Conservation (phyloP, 2,329 filamentous ascomycete species). For the Aspergillus brunneoviolaceus region DNA sequence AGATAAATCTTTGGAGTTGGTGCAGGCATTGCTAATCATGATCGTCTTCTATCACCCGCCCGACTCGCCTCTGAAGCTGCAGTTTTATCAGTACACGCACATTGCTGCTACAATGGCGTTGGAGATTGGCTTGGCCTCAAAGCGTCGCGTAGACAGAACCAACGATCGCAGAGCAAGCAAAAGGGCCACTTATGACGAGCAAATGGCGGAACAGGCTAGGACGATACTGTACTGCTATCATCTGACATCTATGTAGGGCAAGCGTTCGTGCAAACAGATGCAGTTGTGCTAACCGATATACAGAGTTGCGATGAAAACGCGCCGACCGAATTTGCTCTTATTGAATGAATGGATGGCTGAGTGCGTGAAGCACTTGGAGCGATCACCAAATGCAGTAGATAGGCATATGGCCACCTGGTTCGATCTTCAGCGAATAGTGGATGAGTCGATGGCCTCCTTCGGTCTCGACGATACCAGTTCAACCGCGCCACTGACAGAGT, state of each 20-base stretch:
- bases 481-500: constrained; percentile 32
- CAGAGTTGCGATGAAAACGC: constrained; percentile 39
- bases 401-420: constrained; percentile 36
- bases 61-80: constrained; percentile 47
- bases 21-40: constrained; percentile 52
- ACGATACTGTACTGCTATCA: constrained; percentile 37
- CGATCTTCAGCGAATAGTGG: constrained; percentile 34
- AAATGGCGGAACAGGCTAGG: constrained; percentile 36
- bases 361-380: constrained; percentile 31
- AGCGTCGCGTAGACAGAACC: constrained; percentile 26
- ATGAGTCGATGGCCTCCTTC: constrained; percentile 37
- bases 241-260: constrained; percentile 31
- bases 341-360: constrained; percentile 40
- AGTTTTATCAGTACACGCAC: constrained; percentile 54
- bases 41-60: constrained; percentile 54
- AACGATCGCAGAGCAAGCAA: constrained; percentile 14
- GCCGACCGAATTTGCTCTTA: constrained; percentile 35
- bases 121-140: constrained; percentile 43
- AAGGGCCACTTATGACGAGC: constrained; percentile 24
- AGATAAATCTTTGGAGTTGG: constrained; percentile 53
- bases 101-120: constrained; percentile 54
- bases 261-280: neutral
- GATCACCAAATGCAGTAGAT: constrained; percentile 31
- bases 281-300: constrained; percentile 7
- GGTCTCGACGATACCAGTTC: constrained; percentile 38